Percentiles rank a stretch among this genome's conserved stretches.
These are phyloP conservation scores for Yarrowia bubula DNA, from an alignment of 805 yeast species.

Conservation along the genomic window DNA sequence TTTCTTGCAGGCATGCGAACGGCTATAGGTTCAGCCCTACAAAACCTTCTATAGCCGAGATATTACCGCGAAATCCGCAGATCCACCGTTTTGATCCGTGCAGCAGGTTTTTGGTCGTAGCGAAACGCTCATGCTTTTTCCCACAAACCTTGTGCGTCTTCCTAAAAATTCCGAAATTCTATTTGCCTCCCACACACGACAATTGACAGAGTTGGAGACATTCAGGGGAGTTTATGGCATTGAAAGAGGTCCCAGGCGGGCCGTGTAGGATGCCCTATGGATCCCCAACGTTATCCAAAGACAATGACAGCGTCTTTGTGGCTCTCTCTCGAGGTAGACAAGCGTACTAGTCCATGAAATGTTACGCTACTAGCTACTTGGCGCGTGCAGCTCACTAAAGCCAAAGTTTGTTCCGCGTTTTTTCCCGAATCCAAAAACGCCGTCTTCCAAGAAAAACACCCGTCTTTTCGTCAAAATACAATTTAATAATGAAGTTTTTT, in stretches of 20 bases:
- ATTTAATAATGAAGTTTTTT: neutral
- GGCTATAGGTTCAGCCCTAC: constrained; percentile 6
- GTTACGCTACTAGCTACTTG: neutral
- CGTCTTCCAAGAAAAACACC: neutral
- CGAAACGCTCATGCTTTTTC: constrained; percentile 7
- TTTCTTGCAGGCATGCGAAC: neutral
- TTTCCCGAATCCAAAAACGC: neutral
- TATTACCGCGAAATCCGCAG: neutral
- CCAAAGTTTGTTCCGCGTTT: neutral
- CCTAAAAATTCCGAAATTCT: constrained; percentile 15
- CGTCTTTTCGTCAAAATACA: neutral
- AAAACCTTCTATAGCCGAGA: neutral
- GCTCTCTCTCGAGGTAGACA: neutral
- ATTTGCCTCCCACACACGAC: neutral
- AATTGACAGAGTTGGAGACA: neutral
- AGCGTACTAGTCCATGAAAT: neutral
- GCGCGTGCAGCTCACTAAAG: neutral
- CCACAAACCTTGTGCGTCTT: neutral
- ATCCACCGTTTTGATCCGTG: constrained; percentile 1
- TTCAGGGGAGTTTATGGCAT: neutral
- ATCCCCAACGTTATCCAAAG: too few species aligned
- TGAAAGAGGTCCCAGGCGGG: too few species aligned
- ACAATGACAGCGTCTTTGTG: neutral
- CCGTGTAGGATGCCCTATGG: too few species aligned
- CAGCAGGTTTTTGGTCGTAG: constrained; percentile 5